Evolutionary conservation across 371 early-diverging fungal genomes (phyloP), one percentile per base, ranked within the genome.

Genomic region (Aphelidium insulamus): DNA sequence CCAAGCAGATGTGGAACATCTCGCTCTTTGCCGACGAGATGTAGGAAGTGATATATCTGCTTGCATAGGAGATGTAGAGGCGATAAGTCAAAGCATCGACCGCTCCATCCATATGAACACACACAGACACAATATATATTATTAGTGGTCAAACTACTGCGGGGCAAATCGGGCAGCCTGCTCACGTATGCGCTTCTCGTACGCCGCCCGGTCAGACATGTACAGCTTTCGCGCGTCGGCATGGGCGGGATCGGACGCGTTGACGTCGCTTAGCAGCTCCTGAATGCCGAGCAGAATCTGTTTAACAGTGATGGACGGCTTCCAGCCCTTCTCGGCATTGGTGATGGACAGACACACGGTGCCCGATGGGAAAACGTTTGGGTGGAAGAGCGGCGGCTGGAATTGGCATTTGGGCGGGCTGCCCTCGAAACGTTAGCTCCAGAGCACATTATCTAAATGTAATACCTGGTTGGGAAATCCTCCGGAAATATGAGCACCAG

Each of bases 341-440:
- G 97, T 49, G 43, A 99, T 97, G n/a, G 90, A 90, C 26, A 99
- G 57, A 41, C 99, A 99, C 7, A 99, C 86, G 0, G 94, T 95
- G 23, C 99, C 99, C 10, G 86, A 88, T 9, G 91, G 88, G 52
- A 95, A 99, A 14, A 99, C 79, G 49, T 99, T 99, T 6, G 99
- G 99, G 52, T 97, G 98, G 57, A 88, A 97, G 30, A 97, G 60
- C n/a, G 79, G 69, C 7, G 87, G 81, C 1, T 60, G 60, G 41
- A 91, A 91, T 58, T 74, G 69, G 48, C 81, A 79, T 51, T 81
- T 83, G 28, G 84, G 83, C 38, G 86, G 81, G 43, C 69, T 74
- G 40, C 61, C n/a, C n/a, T n/a, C n/a, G n/a, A n/a, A n/a, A n/a
- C n/a, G n/a, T n/a, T n/a, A n/a, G n/a, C n/a, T n/a, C n/a, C n/a